Percentiles rank a stretch among this genome's conserved stretches.
These are phyloP conservation scores for Xylaria nigripes DNA, from an alignment of 495 filamentous ascomycete genomes.

Conservation along the genomic window DNA sequence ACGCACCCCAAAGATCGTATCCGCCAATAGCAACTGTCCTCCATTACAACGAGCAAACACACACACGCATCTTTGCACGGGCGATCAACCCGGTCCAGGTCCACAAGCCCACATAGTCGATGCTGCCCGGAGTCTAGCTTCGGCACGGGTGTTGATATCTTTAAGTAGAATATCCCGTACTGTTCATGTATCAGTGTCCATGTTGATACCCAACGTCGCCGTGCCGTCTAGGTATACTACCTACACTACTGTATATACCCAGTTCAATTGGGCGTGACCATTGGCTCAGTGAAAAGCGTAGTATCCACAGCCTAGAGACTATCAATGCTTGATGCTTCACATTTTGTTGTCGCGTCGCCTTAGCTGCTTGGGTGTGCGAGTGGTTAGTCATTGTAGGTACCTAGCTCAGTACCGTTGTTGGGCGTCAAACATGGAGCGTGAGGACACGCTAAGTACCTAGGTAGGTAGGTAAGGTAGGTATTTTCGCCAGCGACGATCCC, in stretches of 20 bases:
- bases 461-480: too few species aligned
- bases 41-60: background rate
- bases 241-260: background rate
- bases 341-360: slow-evolving; percentile 3
- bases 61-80: background rate
- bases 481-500: background rate
- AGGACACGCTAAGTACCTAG: background rate
- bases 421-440: slow-evolving; percentile 10
- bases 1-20: background rate
- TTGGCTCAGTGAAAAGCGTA: background rate
- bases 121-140: background rate
- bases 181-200: background rate
- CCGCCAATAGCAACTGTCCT: background rate
- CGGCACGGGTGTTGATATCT: background rate
- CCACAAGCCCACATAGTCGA: background rate
- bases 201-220: slow-evolving; percentile 10
- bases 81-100: too few species aligned
- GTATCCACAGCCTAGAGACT: slow-evolving; percentile 6
- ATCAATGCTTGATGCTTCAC: slow-evolving; percentile 10
- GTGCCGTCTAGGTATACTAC: background rate
- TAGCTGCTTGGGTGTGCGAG: slow-evolving; percentile 3
- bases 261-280: background rate
- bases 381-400: background rate
- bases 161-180: background rate
- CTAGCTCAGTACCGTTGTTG: background rate